Evolutionary conservation across 768 basidiomycete species (phyloP), one percentile per base, ranked within the genome.

Genomic region (Leccinum incarnatum): DNA sequence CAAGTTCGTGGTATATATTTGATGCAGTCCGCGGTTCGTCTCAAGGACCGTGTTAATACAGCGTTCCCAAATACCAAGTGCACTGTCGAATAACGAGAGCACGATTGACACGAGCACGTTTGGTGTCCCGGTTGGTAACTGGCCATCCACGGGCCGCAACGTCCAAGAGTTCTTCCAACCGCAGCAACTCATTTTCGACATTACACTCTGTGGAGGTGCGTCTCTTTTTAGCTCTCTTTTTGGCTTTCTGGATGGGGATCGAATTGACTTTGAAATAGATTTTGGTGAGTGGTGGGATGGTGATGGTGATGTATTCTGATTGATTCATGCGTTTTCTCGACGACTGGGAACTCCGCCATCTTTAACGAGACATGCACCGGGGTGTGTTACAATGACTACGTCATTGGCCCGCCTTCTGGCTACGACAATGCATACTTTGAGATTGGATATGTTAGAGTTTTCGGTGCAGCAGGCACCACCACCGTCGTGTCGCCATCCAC

Each of bases 341-440:
- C 58, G 67, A 87, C 89, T 6, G 86, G 83, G 1, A 69, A 76
- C 17, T 51, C 83, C 0, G 58, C 73, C 40, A 75, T 84, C 45
- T 86, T 90, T 72, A 69, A 76, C 4, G 70, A 83, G 62, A 89
- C 88, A 0, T 90, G 87, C 74, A 67, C 77, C 5, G 86, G 85
- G n/a, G 72, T 74, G 1, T 88, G 89, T 72, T 91, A 92, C 73
- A 76, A 80, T 11, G 82, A 88, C 74, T 88, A 83, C 57, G 88
- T 91, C 45, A 74, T 88, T 56, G 86, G 86, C 8, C 68, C 82
- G 56, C 80, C 83, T 3, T 79, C 83, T 17, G 80, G 79, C 63
- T 91, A 85, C 71, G 78, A 82, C 67, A 78, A 76, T 32, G 87
- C 87, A 1, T 88, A 85, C 74, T 93, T 91, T 63, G 89, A 92